These are phyloP conservation scores for Tolypocladium endophyticum DNA, from an alignment of 2,329 filamentous ascomycete species.

Conservation along the genomic window DNA sequence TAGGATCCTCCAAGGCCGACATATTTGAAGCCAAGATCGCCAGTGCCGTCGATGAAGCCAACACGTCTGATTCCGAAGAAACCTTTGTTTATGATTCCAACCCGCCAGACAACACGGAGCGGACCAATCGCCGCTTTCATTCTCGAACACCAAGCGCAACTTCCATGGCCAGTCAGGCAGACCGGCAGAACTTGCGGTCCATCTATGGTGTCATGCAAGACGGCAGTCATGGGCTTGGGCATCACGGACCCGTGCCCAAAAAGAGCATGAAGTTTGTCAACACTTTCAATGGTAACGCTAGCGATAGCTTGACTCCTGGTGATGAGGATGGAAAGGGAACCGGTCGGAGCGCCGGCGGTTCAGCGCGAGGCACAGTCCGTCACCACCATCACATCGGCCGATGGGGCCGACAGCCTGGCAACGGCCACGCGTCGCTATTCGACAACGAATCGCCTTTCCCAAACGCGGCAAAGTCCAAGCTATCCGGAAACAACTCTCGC, in stretches of 20 bases:
- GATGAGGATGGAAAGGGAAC: conserved; percentile 59
- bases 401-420: conserved; percentile 60
- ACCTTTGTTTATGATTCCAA: conserved; percentile 99
- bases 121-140: conserved; percentile 64
- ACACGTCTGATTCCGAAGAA: conserved; percentile 95
- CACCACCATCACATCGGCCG: conserved; percentile 68
- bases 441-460: conserved; percentile 72
- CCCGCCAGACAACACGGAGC: conserved; percentile 57
- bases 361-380: conserved; percentile 54
- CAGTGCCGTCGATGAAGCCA: conserved; percentile 88
- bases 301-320: conserved; percentile 39
- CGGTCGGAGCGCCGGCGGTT: conserved; percentile 49
- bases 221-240: conserved; percentile 20
- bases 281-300: conserved; percentile 54
- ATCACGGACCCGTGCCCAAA: conserved; percentile 38
- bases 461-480: conserved; percentile 52
- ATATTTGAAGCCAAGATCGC: conserved; percentile 97
- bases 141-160: conserved; percentile 91
- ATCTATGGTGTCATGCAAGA: conserved; percentile 58
- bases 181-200: conserved; percentile 48
- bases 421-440: conserved; percentile 60
- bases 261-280: conserved; percentile 96
- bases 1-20: conserved; percentile 89
- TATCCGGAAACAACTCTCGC: conserved; percentile 44
- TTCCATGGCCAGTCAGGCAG: conserved; percentile 64